Conservation (phyloP, 768 basidiomycete genomes). For the Boletus eberwhitei region DNA sequence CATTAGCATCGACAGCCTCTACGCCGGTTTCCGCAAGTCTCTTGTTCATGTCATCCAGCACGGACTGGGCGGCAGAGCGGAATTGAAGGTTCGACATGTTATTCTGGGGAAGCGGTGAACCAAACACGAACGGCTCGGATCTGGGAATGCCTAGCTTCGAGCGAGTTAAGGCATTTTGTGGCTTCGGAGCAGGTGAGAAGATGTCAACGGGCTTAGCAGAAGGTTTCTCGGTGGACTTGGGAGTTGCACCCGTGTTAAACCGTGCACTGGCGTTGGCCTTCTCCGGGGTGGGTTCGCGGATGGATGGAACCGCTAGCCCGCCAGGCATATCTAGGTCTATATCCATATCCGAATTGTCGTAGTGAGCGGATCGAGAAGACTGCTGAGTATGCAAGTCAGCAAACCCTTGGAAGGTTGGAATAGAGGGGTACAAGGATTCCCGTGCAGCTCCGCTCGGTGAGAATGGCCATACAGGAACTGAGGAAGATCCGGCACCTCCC, state of each 20-base stretch:
- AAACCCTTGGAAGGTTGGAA: slow-evolving; percentile 34
- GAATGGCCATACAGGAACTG: slow-evolving; percentile 39
- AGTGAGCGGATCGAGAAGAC: slow-evolving; percentile 10
- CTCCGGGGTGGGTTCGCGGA: slow-evolving; percentile 22
- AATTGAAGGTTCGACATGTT: slow-evolving; percentile 65
- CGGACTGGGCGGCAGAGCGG: slow-evolving; percentile 58
- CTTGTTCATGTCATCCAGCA: slow-evolving; percentile 81
- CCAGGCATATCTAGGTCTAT: slow-evolving; percentile 38
- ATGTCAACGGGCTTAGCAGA: slow-evolving; percentile 34
- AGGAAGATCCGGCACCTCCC: slow-evolving; percentile 13
- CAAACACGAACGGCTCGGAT: slow-evolving; percentile 66
- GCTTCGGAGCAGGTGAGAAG: slow-evolving; percentile 39
- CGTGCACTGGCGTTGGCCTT: slow-evolving; percentile 5
- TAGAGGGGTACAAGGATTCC: slow-evolving; percentile 38
- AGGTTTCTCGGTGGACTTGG: slow-evolving; percentile 31
- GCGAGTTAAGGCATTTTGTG: slow-evolving; percentile 13
- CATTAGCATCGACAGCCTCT: slow-evolving; percentile 41
- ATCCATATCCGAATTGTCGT: slow-evolving; percentile 33
- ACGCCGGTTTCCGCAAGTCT: slow-evolving; percentile 60
- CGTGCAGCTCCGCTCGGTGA: slow-evolving; percentile 29
- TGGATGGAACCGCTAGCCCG: slow-evolving; percentile 19
- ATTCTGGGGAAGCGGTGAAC: slow-evolving; percentile 67
- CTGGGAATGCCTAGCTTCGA: slow-evolving; percentile 22
- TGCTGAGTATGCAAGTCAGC: slow-evolving; percentile 25
- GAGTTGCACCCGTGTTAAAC: slow-evolving; percentile 24